Base-by-base conservation (phyloP, 2,329 filamentous ascomycete genomes). In the Botrytis aclada region DNA sequence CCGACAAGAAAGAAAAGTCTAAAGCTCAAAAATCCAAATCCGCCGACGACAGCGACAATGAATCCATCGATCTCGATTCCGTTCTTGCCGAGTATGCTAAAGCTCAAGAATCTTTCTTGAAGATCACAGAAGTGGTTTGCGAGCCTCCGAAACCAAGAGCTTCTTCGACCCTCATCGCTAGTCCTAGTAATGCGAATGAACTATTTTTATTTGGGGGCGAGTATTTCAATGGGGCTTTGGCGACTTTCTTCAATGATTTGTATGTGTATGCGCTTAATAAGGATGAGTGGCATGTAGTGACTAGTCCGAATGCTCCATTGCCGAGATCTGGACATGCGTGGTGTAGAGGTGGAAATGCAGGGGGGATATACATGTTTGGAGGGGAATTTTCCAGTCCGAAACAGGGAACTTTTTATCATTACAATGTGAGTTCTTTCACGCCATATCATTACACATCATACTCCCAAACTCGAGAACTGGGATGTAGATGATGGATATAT, bases 361-460 rank as follows among this genome's bases (percentile, higher is more conserved):
- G 91, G 25, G 92, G 92, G 47, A 88, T 98, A 70, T 99, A 97
- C 81, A 84, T 99, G 25, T 98, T 98, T 80, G 96, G 96, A 76
- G 96, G 95, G 74, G 96, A 99, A 83, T 99, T 99, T 82, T 97
- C 93, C 73, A 95, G 92, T 41, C 96, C 96, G 3, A 98, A 98
- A 81, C 96, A 98, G 83, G 96, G 96, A 6, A 98, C 95, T 0
- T 99, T 99, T 80, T 98, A 99, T 82, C 96, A 99, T 83, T 99
- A 99, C 84, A 97, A 97, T 80, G 96, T 83, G 76, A 79, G 70
- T 74, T 75, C 25, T 47, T 20, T 20, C 47, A 10, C 32, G 0
- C 25, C 32, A 37, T n/a, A 9, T 43, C 29, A 64, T 32, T 18
- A 32, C 4, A 1, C n/a, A 29, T 56, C n/a, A 56, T 22, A 12